Evolutionary conservation across 1,139 yeast genomes (phyloP).

Genomic region (Ogataea hybrid): DNA sequence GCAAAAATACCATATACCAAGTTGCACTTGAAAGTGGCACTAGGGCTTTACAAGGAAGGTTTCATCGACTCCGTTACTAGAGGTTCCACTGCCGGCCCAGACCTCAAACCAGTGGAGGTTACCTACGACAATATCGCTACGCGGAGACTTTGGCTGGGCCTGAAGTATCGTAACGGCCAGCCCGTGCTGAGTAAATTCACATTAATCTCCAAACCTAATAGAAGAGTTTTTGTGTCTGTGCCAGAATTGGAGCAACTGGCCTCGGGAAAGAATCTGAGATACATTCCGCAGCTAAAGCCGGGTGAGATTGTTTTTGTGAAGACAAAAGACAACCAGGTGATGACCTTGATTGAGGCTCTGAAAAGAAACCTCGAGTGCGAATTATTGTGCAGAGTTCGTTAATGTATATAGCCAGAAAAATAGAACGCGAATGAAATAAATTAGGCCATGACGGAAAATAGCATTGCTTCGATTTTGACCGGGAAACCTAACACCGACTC

Average conservation of each 20-base stretch:
- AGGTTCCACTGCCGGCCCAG: slow-evolving; percentile 93
- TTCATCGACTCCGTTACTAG: slow-evolving; percentile 79
- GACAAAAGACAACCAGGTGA: slow-evolving; percentile 49
- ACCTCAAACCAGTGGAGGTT: slow-evolving; percentile 66
- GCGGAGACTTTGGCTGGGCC: slow-evolving; percentile 87
- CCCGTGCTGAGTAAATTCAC: slow-evolving; percentile 74
- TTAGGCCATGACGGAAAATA: not conserved
- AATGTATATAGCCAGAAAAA: slow-evolving; percentile 18
- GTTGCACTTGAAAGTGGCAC: slow-evolving; percentile 77
- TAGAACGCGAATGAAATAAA: slow-evolving; percentile 8
- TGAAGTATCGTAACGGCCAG: slow-evolving; percentile 79
- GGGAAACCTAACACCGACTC: not conserved
- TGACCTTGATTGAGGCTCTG: slow-evolving; percentile 85
- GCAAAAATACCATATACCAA: slow-evolving; percentile 86
- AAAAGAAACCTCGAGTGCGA: slow-evolving; percentile 70
- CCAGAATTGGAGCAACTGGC: slow-evolving; percentile 73
- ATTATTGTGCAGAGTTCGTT: slow-evolving; percentile 77
- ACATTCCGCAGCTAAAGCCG: slow-evolving; percentile 79
- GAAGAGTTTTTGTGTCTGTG: slow-evolving; percentile 61
- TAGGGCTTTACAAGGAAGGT: slow-evolving; percentile 88
- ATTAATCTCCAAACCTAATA: slow-evolving; percentile 82
- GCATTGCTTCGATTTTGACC: slow-evolving; percentile 1
- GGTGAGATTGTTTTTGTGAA: slow-evolving; percentile 83
- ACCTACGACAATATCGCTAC: slow-evolving; percentile 86
- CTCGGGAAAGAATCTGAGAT: slow-evolving; percentile 71